Base-by-base conservation (phyloP, 257 asterid genomes). In the Forsythia suspensa region DNA sequence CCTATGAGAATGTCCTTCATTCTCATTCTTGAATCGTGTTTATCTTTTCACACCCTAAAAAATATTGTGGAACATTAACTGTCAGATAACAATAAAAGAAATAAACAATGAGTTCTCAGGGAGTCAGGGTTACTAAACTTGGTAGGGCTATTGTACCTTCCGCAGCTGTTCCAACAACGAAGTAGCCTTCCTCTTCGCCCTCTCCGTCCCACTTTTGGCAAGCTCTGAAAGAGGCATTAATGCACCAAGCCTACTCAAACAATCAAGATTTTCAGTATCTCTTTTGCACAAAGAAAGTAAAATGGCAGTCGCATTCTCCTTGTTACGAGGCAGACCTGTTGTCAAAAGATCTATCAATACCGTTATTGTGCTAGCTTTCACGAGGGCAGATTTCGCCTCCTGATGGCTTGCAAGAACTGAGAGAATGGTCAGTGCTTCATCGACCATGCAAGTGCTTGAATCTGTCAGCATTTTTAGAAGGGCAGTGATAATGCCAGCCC, bases 341-440 rank as follows among this genome's bases (percentile, higher is more conserved):
- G 97, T 81, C 72, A 92, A 21, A 69, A 94, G 91, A 75, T 91
- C 96, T 8, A 92, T 80, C 85, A 94, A 78, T 13, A 90, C 91
- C 0, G 97, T 96, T 43, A 95, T 95, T 0, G 90, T 87, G 85
- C 87, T 86, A 24, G 95, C 95, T 73, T 85, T 93, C 42, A 90
- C 87, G 3, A 95, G 86, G 8, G 91, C 93, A 8, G 79, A 78
- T 77, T 95, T 95, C 4, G 98, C 98, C 71, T 93, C 98, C 29
- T 84, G 92, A 80, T 91, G 95, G 82, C 91, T 87, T 9, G 92
- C 94, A 12, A 95, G 96, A 80, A 95, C 98, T 0, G 99, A 91
- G 2, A 95, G 93, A 77, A 95, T 89, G 21, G 99, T 93, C 40
- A 93, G 88, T 29, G 97, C 91, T 86, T 92, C 99, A 72, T 95